Evolutionary conservation across 257 asterid genomes (phyloP).

Genomic region (Nicotiana undulata): DNA sequence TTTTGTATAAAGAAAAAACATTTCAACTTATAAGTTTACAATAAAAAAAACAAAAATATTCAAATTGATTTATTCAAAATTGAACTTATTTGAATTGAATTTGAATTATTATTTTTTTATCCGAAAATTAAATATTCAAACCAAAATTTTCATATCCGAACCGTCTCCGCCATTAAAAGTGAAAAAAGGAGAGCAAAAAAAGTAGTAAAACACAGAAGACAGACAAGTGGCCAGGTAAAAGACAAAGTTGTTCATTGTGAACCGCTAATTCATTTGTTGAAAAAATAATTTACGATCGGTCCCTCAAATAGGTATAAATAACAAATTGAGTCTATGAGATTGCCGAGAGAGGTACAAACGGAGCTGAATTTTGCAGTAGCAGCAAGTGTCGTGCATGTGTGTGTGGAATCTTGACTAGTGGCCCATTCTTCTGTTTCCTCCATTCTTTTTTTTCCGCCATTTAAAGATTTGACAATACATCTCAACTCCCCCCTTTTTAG

Average conservation of each 20-base stretch:
- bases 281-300: background rate
- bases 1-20: no score
- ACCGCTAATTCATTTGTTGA: background rate
- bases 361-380: background rate
- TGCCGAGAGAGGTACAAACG: background rate
- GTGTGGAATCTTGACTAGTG: slow-evolving; percentile 23
- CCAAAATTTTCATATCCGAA: no score
- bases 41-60: no score
- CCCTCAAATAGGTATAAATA: slow-evolving; percentile 16
- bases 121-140: no score
- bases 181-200: no score
- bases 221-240: background rate
- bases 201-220: background rate
- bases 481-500: background rate
- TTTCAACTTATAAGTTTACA: no score
- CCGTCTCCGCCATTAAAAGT: no score
- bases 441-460: slow-evolving; percentile 30
- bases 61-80: no score
- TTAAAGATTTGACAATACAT: slow-evolving; percentile 4
- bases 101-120: no score
- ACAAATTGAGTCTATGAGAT: background rate
- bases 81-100: no score
- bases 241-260: background rate
- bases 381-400: background rate
- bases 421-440: slow-evolving; percentile 24